These are phyloP conservation scores for Cordia subcordata DNA, from an alignment of 257 asterid genomes.

Conservation along the genomic window DNA sequence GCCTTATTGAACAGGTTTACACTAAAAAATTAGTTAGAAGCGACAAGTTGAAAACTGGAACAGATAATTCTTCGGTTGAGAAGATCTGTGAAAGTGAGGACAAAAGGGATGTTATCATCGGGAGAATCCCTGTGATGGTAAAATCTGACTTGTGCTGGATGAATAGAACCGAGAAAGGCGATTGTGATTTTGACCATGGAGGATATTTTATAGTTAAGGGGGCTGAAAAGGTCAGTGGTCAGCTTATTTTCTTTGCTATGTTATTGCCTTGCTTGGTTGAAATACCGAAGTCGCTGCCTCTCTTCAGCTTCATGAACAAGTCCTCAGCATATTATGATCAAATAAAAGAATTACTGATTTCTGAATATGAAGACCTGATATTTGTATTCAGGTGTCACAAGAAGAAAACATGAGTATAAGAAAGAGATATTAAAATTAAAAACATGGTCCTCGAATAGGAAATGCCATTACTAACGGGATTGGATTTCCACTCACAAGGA, in stretches of 20 bases:
- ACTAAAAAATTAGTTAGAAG: slow-evolving; percentile 53
- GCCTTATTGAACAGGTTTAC: slow-evolving; percentile 44
- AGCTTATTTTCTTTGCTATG: not conserved
- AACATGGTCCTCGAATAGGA: too few species aligned
- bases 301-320: too few species aligned
- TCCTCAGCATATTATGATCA: too few species aligned
- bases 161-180: slow-evolving; percentile 44
- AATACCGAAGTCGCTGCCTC: too few species aligned
- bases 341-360: too few species aligned
- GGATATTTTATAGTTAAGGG: slow-evolving; percentile 94
- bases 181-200: slow-evolving; percentile 85
- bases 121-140: slow-evolving; percentile 93
- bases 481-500: too few species aligned
- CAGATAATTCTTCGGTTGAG: slow-evolving; percentile 34
- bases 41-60: slow-evolving; percentile 83
- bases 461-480: too few species aligned
- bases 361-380: too few species aligned
- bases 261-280: too few species aligned
- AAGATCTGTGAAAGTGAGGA: slow-evolving; percentile 38
- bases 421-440: too few species aligned
- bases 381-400: too few species aligned
- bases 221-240: slow-evolving; percentile 76
- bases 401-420: too few species aligned
- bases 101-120: slow-evolving; percentile 34
- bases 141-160: slow-evolving; percentile 73